Percentiles rank a stretch among this genome's conserved stretches.
Evolutionary conservation across 257 asterid genomes (phyloP).

Genomic region (Solanum arcanum): DNA sequence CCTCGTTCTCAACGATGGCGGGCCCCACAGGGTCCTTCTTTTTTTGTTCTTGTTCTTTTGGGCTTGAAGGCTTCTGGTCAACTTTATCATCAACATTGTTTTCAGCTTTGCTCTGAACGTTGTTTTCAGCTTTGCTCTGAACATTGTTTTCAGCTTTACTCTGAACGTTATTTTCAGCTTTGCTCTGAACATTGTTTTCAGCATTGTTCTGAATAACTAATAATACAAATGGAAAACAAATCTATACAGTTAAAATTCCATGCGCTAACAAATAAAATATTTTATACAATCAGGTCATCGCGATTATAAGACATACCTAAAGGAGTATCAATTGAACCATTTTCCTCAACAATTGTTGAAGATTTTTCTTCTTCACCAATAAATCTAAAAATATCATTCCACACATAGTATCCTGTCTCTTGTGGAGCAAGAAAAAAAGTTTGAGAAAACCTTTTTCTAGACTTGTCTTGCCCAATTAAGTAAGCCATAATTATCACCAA

Average conservation of each 20-base stretch:
- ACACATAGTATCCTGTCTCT: conserved; percentile 34
- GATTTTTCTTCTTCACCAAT: not conserved
- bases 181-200: not conserved
- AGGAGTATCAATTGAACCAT: not conserved
- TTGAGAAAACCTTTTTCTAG: conserved; percentile 28
- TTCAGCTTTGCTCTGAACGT: not conserved
- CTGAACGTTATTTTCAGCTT: too few species aligned
- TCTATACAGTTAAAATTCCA: not conserved
- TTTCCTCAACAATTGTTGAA: not conserved
- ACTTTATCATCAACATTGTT: not conserved
- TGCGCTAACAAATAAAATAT: not conserved
- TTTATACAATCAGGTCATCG: not conserved
- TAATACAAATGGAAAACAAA: not conserved
- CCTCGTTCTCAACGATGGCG: not conserved
- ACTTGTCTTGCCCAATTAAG: conserved; percentile 10
- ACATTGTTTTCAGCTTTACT: too few species aligned
- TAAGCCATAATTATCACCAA: conserved; percentile 39
- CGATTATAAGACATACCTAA: not conserved
- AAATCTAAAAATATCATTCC: conserved; percentile 44
- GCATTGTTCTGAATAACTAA: not conserved
- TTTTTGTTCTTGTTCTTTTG: not conserved
- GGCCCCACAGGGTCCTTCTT: too few species aligned
- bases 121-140: too few species aligned
- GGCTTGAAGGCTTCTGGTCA: not conserved
- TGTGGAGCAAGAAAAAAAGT: conserved; percentile 56